A percentile compares a stretch with the other conserved stretches of the same genome.
phyloP scores from a whole-genome alignment of 257 asterid species.

The Jasminum sambac region DNA sequence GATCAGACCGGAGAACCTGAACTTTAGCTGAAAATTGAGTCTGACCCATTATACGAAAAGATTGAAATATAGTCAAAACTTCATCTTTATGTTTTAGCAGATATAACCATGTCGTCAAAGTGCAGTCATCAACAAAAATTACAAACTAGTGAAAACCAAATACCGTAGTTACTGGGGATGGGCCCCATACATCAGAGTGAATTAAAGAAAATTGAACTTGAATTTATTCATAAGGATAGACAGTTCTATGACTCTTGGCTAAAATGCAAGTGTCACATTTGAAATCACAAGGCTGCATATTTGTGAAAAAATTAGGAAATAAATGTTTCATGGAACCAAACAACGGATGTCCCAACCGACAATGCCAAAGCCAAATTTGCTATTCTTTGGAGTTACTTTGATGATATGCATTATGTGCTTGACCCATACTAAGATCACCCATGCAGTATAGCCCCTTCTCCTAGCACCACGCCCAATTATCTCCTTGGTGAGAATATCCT shows the following conservation, averaged over 20 bases:
- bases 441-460: not conserved
- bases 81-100: not conserved
- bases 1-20: not conserved
- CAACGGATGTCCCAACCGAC: not conserved
- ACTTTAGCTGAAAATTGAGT: not conserved
- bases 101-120: not conserved
- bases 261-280: not conserved
- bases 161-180: not conserved
- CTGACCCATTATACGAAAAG: not conserved
- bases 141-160: not conserved
- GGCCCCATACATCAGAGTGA: not conserved
- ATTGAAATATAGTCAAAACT: not conserved
- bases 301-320: not conserved
- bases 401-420: not conserved
- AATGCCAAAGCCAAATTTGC: not conserved
- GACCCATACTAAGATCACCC: not conserved
- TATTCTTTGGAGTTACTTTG: not conserved
- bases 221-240: not conserved
- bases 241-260: not conserved
- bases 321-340: not conserved
- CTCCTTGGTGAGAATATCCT: not conserved
- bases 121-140: not conserved
- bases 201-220: not conserved
- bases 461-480: not conserved
- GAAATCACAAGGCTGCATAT: not conserved